phyloP scores from a whole-genome alignment of 352 stramenopile genomes.

The Phytophthora constricta region DNA sequence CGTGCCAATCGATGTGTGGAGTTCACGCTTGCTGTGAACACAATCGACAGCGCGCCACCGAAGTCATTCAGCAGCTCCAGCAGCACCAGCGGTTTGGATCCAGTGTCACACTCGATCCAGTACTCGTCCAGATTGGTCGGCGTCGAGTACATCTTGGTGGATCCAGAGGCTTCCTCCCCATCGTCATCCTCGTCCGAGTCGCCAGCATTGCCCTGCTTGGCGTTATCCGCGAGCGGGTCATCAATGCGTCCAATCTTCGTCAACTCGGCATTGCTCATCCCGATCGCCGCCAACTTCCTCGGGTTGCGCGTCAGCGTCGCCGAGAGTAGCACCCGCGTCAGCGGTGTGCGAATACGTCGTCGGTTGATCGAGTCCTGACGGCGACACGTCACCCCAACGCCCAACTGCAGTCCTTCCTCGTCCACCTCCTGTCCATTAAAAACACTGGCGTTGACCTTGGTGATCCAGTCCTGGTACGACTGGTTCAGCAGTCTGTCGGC shows the following conservation, averaged over 20 bases:
- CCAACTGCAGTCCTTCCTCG: constrained; percentile 28
- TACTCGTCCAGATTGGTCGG: constrained; percentile 85
- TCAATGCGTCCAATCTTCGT: constrained; percentile 85
- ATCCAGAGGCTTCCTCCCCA: constrained; percentile 17
- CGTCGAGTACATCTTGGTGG: constrained; percentile 77
- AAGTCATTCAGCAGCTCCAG: constrained; percentile 92
- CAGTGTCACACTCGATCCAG: constrained; percentile 93
- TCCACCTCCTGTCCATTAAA: constrained; percentile 72
- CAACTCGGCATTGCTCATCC: constrained; percentile 95
- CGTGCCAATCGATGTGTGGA: constrained; percentile 95
- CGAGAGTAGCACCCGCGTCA: constrained; percentile 97
- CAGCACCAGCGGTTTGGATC: constrained; percentile 96
- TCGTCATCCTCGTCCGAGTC: constrained; percentile 40
- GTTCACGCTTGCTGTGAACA: constrained; percentile 97
- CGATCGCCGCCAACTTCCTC: constrained; percentile 94
- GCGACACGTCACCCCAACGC: constrained; percentile 60
- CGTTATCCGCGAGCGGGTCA: constrained; percentile 71
- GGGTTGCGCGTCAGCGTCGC: constrained; percentile 98
- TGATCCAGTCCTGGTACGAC: constrained; percentile 98
- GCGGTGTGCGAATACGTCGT: constrained; percentile 75
- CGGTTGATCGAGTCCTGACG: constrained; percentile 84
- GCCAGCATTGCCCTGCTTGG: constrained; percentile 51
- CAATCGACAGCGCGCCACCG: constrained; percentile 83
- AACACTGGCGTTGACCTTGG: constrained; percentile 90
- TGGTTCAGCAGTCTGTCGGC: constrained; percentile 97